A percentile compares a stretch with the other conserved stretches of the same genome.
Evolutionary conservation across 1,284 basidiomycete genomes (phyloP).

Genomic region (Anthracocystis setariae): DNA sequence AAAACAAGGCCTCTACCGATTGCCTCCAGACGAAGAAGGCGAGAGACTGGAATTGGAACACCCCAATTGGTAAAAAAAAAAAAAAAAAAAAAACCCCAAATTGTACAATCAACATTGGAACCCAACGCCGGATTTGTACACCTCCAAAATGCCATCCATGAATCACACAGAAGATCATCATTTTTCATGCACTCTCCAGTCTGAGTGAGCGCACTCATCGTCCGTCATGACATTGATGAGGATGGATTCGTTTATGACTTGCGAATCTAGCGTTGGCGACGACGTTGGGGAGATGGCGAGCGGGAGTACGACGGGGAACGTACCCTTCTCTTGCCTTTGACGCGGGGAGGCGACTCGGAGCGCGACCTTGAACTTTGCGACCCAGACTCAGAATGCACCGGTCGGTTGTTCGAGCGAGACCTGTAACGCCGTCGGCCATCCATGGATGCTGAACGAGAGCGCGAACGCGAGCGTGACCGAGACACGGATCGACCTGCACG

Average conservation of each 20-base stretch:
- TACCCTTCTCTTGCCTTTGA: not conserved
- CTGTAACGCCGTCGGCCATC: not conserved
- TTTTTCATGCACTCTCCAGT: not conserved
- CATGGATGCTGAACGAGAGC: constrained; percentile 21
- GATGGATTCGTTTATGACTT: too few species aligned
- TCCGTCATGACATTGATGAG: too few species aligned
- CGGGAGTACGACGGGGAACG: constrained; percentile 27
- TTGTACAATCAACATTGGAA: not conserved
- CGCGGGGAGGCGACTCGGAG: constrained; percentile 10
- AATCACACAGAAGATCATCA: not conserved
- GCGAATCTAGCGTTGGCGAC: too few species aligned
- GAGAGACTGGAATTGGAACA: constrained; percentile 28
- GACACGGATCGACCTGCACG: constrained; percentile 9
- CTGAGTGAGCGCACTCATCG: too few species aligned
- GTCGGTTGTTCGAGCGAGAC: constrained; percentile 15
- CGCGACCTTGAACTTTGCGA: constrained; percentile 17
- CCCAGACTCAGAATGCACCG: constrained; percentile 17
- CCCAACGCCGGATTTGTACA: not conserved
- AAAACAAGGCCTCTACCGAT: constrained; percentile 72
- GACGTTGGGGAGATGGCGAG: constrained; percentile 17
- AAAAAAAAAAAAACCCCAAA: too few species aligned
- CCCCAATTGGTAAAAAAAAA: constrained; percentile 47
- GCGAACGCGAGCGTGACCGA: constrained; percentile 15
- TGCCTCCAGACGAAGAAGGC: constrained; percentile 45
- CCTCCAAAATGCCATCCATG: not conserved